These are phyloP conservation scores for Trichoderma oligosporum DNA, from an alignment of 2,329 filamentous ascomycete species.

Conservation along the genomic window DNA sequence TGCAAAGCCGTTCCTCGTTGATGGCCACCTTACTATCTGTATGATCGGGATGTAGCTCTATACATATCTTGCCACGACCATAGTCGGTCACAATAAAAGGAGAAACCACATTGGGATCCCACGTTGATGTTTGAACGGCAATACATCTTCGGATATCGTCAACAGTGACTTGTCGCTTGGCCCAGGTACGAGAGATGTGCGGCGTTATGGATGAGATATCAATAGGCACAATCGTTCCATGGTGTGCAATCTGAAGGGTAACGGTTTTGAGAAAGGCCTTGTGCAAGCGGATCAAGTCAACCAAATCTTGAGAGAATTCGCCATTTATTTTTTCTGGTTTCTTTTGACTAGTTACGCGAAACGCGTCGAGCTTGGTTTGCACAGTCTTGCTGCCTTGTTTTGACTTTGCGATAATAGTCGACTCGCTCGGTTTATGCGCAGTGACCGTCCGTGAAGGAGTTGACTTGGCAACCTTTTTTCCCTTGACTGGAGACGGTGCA, in stretches of 20 bases:
- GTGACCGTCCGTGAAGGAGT: conserved; percentile 29
- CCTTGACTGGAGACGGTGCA: conserved; percentile 24
- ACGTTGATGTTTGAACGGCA: conserved; percentile 51
- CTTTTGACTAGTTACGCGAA: conserved; percentile 34
- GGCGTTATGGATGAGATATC: conserved; percentile 60
- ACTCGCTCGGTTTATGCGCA: conserved; percentile 32
- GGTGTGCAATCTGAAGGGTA: conserved; percentile 65
- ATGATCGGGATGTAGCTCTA: conserved; percentile 48
- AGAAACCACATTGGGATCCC: conserved; percentile 29
- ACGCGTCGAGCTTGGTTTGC: conserved; percentile 40
- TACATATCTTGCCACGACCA: conserved; percentile 53
- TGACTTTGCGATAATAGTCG: conserved; percentile 32
- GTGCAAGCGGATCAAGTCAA: conserved; percentile 62
- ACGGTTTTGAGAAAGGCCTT: conserved; percentile 65
- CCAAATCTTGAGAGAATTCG: conserved; percentile 49
- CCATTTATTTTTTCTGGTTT: conserved; percentile 21
- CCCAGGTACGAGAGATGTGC: conserved; percentile 65
- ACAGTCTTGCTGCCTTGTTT: conserved; percentile 29
- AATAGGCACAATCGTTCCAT: conserved; percentile 58
- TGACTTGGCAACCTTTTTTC: conserved; percentile 32
- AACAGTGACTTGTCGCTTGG: conserved; percentile 62
- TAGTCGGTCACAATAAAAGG: conserved; percentile 50
- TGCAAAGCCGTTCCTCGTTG: conserved; percentile 51
- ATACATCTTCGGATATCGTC: conserved; percentile 65
- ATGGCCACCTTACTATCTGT: conserved; percentile 36